These are phyloP conservation scores for Chaetomiaceae sp. DNA, from an alignment of 2,329 filamentous ascomycete species.

Conservation along the genomic window DNA sequence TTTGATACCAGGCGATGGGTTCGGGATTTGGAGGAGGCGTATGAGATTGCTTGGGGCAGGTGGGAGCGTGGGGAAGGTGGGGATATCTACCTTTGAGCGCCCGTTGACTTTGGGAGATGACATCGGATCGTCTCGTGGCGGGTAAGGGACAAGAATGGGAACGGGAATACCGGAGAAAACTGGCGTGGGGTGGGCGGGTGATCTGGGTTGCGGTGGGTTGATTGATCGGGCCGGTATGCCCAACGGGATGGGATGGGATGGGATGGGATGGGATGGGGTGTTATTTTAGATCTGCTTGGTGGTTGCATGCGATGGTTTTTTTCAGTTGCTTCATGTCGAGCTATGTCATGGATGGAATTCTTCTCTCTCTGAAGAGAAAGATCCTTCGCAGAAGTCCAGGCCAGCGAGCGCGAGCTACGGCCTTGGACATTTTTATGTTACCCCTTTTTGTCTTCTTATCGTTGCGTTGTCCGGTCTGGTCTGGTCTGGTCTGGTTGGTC, in stretches of 20 bases:
- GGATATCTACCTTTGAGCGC: conserved; percentile 76
- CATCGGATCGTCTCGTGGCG: too few relatives aligned
- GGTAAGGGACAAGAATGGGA: too few relatives aligned
- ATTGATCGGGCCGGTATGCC: too few relatives aligned
- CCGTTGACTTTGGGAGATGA: too few relatives aligned
- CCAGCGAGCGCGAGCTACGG: background rate
- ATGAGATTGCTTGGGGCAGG: conserved; percentile 79
- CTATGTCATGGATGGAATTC: background rate
- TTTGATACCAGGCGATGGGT: conserved; percentile 95
- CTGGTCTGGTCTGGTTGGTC: background rate
- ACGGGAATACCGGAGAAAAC: too few relatives aligned
- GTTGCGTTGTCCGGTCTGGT: background rate
- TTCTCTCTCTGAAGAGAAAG: background rate
- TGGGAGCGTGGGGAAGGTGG: conserved; percentile 87
- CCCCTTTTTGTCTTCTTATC: background rate
- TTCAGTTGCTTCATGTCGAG: background rate
- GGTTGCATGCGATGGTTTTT: background rate
- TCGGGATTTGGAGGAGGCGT: conserved; percentile 79
- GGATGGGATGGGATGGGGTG: background rate
- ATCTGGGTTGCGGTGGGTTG: too few relatives aligned
- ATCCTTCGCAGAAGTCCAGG: background rate
- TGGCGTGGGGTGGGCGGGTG: background rate
- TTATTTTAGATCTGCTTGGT: background rate
- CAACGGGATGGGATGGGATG: background rate
- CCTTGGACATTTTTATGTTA: background rate